Evolutionary conservation across 352 stramenopile genomes (phyloP), one percentile per base, ranked within the genome.

Genomic region (Elongisporangium anandrum): DNA sequence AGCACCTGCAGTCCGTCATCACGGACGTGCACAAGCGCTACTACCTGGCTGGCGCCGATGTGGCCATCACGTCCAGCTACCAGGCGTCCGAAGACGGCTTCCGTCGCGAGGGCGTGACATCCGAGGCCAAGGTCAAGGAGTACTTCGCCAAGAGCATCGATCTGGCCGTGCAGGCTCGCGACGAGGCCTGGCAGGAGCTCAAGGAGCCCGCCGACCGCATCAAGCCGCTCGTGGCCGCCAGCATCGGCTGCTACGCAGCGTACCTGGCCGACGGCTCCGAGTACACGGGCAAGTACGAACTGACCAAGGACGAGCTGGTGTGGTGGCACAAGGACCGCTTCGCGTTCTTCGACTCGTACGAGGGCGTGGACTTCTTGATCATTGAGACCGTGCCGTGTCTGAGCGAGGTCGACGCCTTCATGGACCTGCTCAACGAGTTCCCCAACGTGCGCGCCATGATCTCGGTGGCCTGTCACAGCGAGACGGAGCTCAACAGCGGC

Each of bases 311-410:
- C 22, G 75, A 90, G 53, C 70, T 96, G 38, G 75, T 85, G 23
- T 70, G 64, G n/a, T 95, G 83, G 79, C 86, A 96, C 72, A 70
- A 59, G 45, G 71, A 88, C 47, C 84, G 85, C 63, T 88, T 95
- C 22, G 67, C 68, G 52, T 85, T 88, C 54, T 88, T 96, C 55
- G 60, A 70, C 4, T 64, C 63, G 38, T 77, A 75, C 54, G 23
- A 63, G 13, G 69, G 77, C 5, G 83, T 77, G 0, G 81, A 95
- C 69, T 80, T 95, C 20, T 50, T 95, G 13, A 73, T 93, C 22
- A 92, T 82, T 60, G 88, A 96, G 79, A 96, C 88, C 19, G 85
- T 96, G 20, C 88, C 88, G 26, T 95, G 85, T 51, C 69, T 96
- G 19, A 75, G 77, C 20, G 88, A 96, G 59, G 83, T 92, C 16